Base-by-base conservation (phyloP, 768 basidiomycete species). In the Agaricus blazei region DNA sequence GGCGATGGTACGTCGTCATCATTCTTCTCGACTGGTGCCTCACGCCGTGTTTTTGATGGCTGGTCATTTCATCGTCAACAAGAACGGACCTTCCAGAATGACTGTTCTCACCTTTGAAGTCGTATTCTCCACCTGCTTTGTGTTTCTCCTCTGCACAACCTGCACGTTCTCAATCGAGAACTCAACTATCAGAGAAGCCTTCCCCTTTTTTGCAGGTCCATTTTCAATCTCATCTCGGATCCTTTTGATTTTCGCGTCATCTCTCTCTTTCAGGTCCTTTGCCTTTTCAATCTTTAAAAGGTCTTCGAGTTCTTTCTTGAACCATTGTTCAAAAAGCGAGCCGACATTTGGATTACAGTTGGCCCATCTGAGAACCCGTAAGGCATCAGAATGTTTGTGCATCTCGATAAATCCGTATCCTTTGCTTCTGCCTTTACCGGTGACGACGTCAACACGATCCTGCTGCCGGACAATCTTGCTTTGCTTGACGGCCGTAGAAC, bases 361-460 rank as follows among this genome's bases (percentile, higher is more conserved):
- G 27, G 90, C 88, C 92, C 92, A 98, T 34, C 97, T 80, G 44
- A 98, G 71, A 4, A 98, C 87, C 26, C 90, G 87, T 24, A 99
- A 74, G 5, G 96, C 93, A 66, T 98, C 93, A 4, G 87, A 84
- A 62, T 99, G 97, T 27, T 75, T 80, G 47, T 84, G 74, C 80
- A 97, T 81, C 74, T 98, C 96, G 31, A 98, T 65, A 72, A 99
- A 98, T 9, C 96, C 97, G 63, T 98, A 99, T 1, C 97, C 96
- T 67, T 90, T 93, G 63, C 88, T 91, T 51, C 87, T 80, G 1
- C 92, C 92, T 63, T 91, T 88, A 3, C 90, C 90, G 0, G 90
- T 93, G 40, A 95, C 67, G 3, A 89, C 77, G 65, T 98, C 96
- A 52, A 95, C 79, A n/a, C 92, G 86, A 59, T 97, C 95, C 11